Percentiles rank a stretch among this genome's conserved stretches.
phyloP scores from a whole-genome alignment of 441 rosid species.

The Populus tomentosa region DNA sequence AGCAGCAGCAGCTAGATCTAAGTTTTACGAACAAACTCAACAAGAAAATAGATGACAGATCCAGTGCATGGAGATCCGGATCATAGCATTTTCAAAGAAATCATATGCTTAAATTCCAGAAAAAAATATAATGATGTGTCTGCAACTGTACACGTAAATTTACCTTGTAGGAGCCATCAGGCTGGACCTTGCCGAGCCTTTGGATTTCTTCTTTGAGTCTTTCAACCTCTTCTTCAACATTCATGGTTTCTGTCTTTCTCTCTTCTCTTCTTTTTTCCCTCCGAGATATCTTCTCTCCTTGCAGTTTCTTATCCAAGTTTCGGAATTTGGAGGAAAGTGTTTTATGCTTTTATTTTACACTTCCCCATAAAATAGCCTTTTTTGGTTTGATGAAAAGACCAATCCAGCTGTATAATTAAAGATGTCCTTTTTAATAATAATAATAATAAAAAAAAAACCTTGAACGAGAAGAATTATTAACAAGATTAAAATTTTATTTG shows the following conservation, averaged over 20 bases:
- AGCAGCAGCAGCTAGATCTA: not conserved
- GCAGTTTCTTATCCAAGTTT: not conserved
- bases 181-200: conserved; percentile 67
- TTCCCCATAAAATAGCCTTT: not conserved
- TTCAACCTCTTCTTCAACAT: conserved; percentile 84
- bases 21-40: not conserved
- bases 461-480: too few relatives aligned
- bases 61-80: not conserved
- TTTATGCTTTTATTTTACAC: not conserved
- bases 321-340: not conserved
- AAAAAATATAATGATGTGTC: not conserved
- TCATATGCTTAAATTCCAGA: not conserved
- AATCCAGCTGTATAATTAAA: not conserved
- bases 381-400: not conserved
- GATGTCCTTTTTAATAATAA: too few relatives aligned
- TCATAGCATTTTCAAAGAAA: not conserved
- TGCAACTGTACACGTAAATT: not conserved
- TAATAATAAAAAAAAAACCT: too few relatives aligned
- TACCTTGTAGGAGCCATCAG: conserved; percentile 96
- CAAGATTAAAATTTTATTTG: too few relatives aligned
- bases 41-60: too few relatives aligned
- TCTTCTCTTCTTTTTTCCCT: not conserved
- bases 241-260: conserved; percentile 41
- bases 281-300: not conserved
- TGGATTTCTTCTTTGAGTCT: conserved; percentile 84